These are phyloP conservation scores for Phalaenopsis equestris DNA, from an alignment of 106 monocot genomes.

Conservation along the genomic window DNA sequence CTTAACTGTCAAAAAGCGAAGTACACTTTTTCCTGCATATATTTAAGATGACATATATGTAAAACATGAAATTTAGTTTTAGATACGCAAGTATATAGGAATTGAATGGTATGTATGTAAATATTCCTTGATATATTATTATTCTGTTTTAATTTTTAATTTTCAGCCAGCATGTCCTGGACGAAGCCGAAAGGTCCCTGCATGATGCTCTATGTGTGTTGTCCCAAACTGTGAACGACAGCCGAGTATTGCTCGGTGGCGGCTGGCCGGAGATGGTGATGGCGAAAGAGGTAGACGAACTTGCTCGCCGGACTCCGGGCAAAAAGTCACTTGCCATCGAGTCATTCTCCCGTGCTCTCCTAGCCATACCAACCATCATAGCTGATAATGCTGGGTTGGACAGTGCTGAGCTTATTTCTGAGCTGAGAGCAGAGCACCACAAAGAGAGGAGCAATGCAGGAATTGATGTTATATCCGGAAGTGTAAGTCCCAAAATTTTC, in stretches of 20 bases:
- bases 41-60: too few species aligned
- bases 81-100: too few species aligned
- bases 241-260: conserved; percentile 77
- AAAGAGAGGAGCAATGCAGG: conserved; percentile 55
- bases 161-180: conserved; percentile 76
- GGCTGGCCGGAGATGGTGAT: conserved; percentile 99
- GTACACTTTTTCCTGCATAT: too few species aligned
- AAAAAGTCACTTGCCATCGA: conserved; percentile 96
- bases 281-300: conserved; percentile 82
- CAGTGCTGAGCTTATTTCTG: conserved; percentile 87
- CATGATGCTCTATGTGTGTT: conserved; percentile 96
- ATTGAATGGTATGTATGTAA: too few species aligned
- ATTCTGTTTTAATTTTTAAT: neutral
- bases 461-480: conserved; percentile 77
- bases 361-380: conserved; percentile 78
- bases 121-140: neutral
- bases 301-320: conserved; percentile 84
- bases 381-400: conserved; percentile 96
- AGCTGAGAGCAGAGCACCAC: conserved; percentile 95
- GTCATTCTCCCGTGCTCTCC: conserved; percentile 83
- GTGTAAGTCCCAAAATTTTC: conserved; percentile 35
- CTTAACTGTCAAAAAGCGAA: too few species aligned
- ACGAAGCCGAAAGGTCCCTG: conserved; percentile 95
- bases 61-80: too few species aligned
- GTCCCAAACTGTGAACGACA: conserved; percentile 91